These are phyloP conservation scores for Lepiota brunneoincarnata DNA, from an alignment of 768 basidiomycete genomes.

Conservation along the genomic window DNA sequence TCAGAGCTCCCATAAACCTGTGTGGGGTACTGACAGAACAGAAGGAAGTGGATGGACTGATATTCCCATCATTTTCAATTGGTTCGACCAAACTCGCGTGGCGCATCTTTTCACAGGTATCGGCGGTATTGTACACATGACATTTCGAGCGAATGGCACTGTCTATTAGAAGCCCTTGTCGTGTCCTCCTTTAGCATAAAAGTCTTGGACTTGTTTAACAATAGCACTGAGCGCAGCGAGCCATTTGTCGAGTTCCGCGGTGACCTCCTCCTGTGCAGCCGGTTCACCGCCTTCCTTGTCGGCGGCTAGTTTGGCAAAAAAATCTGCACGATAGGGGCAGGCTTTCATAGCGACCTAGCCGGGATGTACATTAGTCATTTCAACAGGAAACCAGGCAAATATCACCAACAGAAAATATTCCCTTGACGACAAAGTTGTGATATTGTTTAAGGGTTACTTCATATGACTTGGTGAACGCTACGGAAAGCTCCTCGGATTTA, in stretches of 20 bases:
- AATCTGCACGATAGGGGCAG: conserved; percentile 63
- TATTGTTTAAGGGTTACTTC: conserved; percentile 77
- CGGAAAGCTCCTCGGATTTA: conserved; percentile 57
- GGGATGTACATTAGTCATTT: conserved; percentile 1
- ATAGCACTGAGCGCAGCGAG: conserved; percentile 58
- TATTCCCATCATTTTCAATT: no score
- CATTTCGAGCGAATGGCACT: neutral
- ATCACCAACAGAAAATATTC: conserved; percentile 51
- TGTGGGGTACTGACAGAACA: no score
- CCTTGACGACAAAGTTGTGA: conserved; percentile 77
- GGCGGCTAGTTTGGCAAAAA: conserved; percentile 64
- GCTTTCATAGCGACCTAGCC: conserved; percentile 63
- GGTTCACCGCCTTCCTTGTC: conserved; percentile 52
- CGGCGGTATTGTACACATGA: neutral
- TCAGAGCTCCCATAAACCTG: no score
- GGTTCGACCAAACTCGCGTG: no score
- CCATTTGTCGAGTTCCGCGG: conserved; percentile 63
- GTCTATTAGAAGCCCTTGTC: conserved; percentile 44
- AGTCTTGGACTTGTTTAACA: conserved; percentile 50
- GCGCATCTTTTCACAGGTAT: no score
- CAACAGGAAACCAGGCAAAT: neutral
- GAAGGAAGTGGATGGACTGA: no score
- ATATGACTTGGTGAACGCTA: conserved; percentile 80
- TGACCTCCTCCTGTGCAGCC: conserved; percentile 46
- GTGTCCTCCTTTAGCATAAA: conserved; percentile 60